Evolutionary conservation across 2,329 filamentous ascomycete genomes (phyloP).

Genomic region (Phialophora chinensis): DNA sequence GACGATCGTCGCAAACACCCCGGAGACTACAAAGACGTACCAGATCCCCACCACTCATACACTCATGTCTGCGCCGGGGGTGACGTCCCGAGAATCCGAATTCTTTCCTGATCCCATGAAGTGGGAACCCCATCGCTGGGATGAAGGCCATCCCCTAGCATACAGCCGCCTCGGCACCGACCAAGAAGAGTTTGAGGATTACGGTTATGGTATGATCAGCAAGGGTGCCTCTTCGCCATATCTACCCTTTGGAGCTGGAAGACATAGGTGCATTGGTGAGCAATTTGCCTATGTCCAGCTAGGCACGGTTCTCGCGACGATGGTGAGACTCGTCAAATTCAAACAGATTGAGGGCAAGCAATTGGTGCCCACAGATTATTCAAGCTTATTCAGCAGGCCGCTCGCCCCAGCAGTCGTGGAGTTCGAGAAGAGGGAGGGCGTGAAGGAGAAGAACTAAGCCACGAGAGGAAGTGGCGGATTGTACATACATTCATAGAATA

Average conservation of each 20-base stretch:
- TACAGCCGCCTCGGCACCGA: conserved; percentile 54
- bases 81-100: conserved; percentile 71
- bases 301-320: conserved; percentile 78
- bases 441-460: conserved; percentile 1
- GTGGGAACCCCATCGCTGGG: conserved; percentile 95
- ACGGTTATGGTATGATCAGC: conserved; percentile 89
- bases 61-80: conserved; percentile 83
- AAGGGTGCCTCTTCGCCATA: conserved; percentile 91
- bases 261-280: conserved; percentile 95
- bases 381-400: conserved; percentile 71
- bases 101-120: conserved; percentile 81
- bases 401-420: conserved; percentile 61
- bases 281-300: conserved; percentile 95
- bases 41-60: conserved; percentile 80
- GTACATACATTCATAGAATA: background rate
- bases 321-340: conserved; percentile 81
- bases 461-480: background rate
- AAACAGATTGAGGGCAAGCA: conserved; percentile 73
- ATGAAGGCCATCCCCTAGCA: conserved; percentile 64
- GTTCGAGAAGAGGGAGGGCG: conserved; percentile 33
- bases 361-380: conserved; percentile 72
- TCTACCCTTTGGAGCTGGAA: conserved; percentile 89
- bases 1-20: conserved; percentile 65
- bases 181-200: conserved; percentile 80
- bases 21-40: conserved; percentile 68